A percentile compares a stretch with the other conserved stretches of the same genome.
These are phyloP conservation scores for Entomortierella beljakovae DNA, from an alignment of 192 early-diverging fungal genomes.

Conservation along the genomic window DNA sequence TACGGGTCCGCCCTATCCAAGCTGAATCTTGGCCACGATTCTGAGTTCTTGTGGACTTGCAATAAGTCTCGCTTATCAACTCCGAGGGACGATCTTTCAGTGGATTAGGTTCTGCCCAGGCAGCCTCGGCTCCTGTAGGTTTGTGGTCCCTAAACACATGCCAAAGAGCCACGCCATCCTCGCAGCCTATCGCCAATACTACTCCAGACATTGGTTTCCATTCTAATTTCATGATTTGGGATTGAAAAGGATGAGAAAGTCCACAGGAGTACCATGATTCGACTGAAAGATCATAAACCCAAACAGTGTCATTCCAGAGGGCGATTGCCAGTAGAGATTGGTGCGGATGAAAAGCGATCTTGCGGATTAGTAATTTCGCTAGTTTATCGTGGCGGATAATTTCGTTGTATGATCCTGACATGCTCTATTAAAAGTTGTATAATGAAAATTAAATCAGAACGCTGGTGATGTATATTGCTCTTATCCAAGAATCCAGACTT, in stretches of 20 bases:
- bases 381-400: slow-evolving; percentile 42
- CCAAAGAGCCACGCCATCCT: slow-evolving; percentile 35
- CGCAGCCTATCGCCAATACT: slow-evolving; percentile 29
- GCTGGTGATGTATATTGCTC: not conserved
- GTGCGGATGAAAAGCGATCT: slow-evolving; percentile 84
- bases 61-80: slow-evolving; percentile 14
- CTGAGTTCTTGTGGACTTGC: not conserved
- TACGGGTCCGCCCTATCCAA: slow-evolving; percentile 21
- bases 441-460: not conserved
- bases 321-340: slow-evolving; percentile 75
- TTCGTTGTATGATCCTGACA: slow-evolving; percentile 24
- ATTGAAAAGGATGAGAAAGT: slow-evolving; percentile 32
- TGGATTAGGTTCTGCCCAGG: slow-evolving; percentile 15
- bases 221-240: slow-evolving; percentile 26
- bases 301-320: slow-evolving; percentile 72
- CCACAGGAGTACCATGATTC: slow-evolving; percentile 61
- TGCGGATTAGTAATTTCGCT: slow-evolving; percentile 57
- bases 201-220: slow-evolving; percentile 53
- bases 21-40: slow-evolving; percentile 37
- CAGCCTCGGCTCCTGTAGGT: not conserved
- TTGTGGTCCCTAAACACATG: slow-evolving; percentile 32
- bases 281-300: slow-evolving; percentile 74
- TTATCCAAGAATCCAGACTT: slow-evolving; percentile 1
- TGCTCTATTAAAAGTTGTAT: slow-evolving; percentile 4
- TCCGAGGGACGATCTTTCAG: slow-evolving; percentile 24